Base-by-base conservation (phyloP, 805 yeast genomes). In the Candida anglica region DNA sequence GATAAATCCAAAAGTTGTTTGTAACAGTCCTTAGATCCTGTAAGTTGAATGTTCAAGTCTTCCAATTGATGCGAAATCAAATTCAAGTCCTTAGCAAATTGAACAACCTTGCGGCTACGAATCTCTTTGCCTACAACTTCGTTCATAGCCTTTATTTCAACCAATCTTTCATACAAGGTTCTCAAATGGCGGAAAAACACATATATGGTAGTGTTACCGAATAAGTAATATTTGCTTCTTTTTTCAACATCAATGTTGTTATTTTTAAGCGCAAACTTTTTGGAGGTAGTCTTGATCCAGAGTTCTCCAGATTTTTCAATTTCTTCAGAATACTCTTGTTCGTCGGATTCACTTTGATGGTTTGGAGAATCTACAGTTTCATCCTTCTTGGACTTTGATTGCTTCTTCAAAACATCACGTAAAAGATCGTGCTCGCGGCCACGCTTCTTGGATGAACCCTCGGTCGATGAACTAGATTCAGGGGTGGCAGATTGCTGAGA, bases 181-280 rank as follows among this genome's bases (percentile, higher is more conserved):
- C 86, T 79, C 54, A 89, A 66, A 46, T 84, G 83, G 46, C 98
- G 85, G 75, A 88, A 77, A 48, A 93, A 88, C 21, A 88, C 85
- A 52, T 93, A 93, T 24, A 89, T 75, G 37, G 89, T 80, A 4
- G 96, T 81, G 58, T 91, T 89, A 41, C 86, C 86, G 67, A 91
- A 93, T 48, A 89, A 58, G 55, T 88, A 89, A 66, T 65, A 87
- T 30, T 69, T 74, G 19, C 65, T 66, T 73, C 36, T 49, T 55
- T 35, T 64, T 2, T 44, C 38, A 10, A 42, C 31, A 19, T 35
- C 43, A 5, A 47, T 48, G 3, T 35, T 37, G 23, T 21, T 21
- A 14, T 56, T 59, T 27, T 46, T 55, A 30, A 59, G 46, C 5
- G 60, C 48, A 33, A 56, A 32, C 28, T 60, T 56, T 7, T 52